These are phyloP conservation scores for Pseudoscleropodium purum DNA, from an alignment of 225 moss, liverwort and hornwort genomes.

Conservation along the genomic window DNA sequence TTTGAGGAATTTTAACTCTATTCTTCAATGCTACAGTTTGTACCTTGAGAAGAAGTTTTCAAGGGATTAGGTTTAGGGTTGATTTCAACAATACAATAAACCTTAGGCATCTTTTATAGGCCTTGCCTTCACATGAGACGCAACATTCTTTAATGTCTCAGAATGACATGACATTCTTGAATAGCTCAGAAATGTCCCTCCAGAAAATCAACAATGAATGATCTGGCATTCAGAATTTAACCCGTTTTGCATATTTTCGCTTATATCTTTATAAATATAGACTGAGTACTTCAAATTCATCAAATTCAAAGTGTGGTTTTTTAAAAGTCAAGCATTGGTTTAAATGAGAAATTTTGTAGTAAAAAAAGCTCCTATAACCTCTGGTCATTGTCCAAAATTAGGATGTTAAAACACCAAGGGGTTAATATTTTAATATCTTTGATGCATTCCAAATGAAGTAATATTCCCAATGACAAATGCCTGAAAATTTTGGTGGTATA, in stretches of 20 bases:
- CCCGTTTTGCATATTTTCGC: background rate
- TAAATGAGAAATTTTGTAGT: background rate
- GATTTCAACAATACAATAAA: background rate
- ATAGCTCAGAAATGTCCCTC: background rate
- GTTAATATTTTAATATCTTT: background rate
- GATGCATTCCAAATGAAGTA: background rate
- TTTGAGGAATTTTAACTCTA: background rate
- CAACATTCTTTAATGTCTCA: background rate
- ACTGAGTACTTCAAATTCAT: background rate
- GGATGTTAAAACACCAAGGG: accelerated
- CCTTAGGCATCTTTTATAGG: background rate
- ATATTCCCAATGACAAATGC: no score
- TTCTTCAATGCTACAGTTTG: background rate
- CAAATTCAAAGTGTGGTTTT: background rate
- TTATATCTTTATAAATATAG: background rate
- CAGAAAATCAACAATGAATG: background rate
- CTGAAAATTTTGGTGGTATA: background rate
- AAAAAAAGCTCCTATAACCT: accelerated
- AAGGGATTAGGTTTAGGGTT: background rate
- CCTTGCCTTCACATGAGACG: background rate
- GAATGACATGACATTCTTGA: background rate
- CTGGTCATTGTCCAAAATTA: accelerated
- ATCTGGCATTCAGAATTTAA: background rate
- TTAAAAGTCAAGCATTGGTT: background rate
- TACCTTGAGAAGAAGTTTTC: background rate